Base-by-base conservation (phyloP, 108 stramenopile species). In the Skeletonema marinoi region DNA sequence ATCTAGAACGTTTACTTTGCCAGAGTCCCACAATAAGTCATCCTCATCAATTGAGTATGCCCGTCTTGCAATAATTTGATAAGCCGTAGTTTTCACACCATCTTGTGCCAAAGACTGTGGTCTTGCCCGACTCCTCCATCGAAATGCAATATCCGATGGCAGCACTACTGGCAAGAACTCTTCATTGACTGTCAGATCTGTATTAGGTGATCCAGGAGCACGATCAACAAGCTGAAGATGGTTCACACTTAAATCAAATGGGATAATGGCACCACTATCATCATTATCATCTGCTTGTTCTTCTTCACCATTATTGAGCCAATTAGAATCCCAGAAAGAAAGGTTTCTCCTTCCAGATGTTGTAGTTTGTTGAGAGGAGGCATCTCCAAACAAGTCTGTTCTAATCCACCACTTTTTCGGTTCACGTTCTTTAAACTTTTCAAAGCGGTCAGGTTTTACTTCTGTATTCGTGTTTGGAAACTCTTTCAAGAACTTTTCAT, bases 201-300 rank as follows among this genome's bases (percentile, higher is more conserved):
- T 62, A 48, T 35, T 14, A 30, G 82, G 81, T 31, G 81, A 82
- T 13, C 81, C 81, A 10, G 60, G 44, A 1, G 75, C 74, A 32
- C 59, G 70, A 16, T 51, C 11, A 3, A 76, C 66, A 21, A 54
- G 70, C 44, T 76, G 82, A 25, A 83, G 42, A 58, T 83, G 82
- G 32, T 83, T 83, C 31, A 83, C 72, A 68, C 76, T 83, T 9
- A 83, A 71, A 77, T 74, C 75, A 48, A 77, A 56, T 16, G 82
- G 76, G 0, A 77, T 65, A 0, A 83, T 77, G 0, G 82, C 64
- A 36, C 82, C 81, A n/a, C 3, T 39, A 13, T 19, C 59, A 13
- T 50, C 35, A 13, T 6, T 36, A 8, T 48, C 36, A 10, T 31
- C 0, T 14, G 12, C 4, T 64, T n/a, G 5, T 68, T 14, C 12